phyloP scores from a whole-genome alignment of 352 stramenopile genomes.

The Globisporangium camurandrum region DNA sequence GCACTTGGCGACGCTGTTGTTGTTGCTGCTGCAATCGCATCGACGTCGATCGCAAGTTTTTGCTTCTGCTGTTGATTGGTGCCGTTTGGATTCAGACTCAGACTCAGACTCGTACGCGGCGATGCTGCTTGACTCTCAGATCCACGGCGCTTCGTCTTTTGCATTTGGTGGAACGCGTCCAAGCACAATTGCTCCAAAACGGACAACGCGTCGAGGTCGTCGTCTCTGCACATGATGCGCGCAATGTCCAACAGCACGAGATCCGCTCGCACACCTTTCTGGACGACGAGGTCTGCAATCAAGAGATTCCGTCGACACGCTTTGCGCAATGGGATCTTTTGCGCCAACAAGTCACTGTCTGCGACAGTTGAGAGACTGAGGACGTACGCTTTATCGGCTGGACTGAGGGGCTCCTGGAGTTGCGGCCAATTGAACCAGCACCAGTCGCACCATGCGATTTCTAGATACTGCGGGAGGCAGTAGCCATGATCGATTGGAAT shows the following conservation, averaged over 20 bases:
- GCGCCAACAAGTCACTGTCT: constrained; percentile 45
- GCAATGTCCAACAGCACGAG: constrained; percentile 68
- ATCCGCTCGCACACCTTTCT: constrained; percentile 62
- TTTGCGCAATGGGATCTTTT: constrained; percentile 65
- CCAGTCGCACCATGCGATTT: constrained; percentile 98
- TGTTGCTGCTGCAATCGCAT: too few relatives aligned
- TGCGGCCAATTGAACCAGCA: constrained; percentile 98
- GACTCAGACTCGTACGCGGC: constrained; percentile 2
- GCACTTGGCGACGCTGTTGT: constrained; percentile 15
- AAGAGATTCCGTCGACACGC: constrained; percentile 77
- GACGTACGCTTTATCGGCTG: constrained; percentile 54
- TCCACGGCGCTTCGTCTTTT: constrained; percentile 17
- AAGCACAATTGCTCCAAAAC: constrained; percentile 54
- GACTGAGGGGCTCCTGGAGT: constrained; percentile 58
- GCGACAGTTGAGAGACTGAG: constrained; percentile 45
- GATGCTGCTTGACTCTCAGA: too few relatives aligned
- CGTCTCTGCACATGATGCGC: constrained; percentile 79
- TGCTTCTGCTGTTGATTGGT: too few relatives aligned
- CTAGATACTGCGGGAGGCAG: constrained; percentile 91
- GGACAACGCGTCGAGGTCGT: constrained; percentile 72
- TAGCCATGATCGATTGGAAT: constrained; percentile 99
- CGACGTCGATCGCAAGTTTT: constrained; percentile 45
- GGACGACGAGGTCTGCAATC: constrained; percentile 69
- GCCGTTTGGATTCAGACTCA: constrained; percentile 17
- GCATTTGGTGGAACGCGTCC: constrained; percentile 61